phyloP scores from a whole-genome alignment of 495 filamentous ascomycete genomes.

The Hypomontagnella monticulosa region DNA sequence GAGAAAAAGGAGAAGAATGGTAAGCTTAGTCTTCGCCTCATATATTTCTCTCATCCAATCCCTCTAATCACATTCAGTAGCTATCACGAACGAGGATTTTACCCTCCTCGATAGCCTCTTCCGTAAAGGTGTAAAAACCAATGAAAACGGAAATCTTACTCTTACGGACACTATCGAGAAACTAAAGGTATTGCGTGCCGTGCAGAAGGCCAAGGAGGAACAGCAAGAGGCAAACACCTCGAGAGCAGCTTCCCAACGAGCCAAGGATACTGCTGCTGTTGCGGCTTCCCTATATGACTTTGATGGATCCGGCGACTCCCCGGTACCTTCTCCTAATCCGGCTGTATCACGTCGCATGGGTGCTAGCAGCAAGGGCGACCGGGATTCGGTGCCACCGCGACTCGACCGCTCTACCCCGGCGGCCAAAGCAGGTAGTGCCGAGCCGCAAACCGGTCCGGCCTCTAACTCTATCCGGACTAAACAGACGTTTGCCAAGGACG shows the following conservation, averaged over 20 bases:
- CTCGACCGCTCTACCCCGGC: constrained; percentile 55
- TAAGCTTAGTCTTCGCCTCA: constrained; percentile 21
- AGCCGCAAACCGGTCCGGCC: constrained; percentile 51
- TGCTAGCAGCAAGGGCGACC: constrained; percentile 47
- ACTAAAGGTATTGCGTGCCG: constrained; percentile 54
- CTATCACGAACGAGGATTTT: constrained; percentile 34
- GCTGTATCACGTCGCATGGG: constrained; percentile 52
- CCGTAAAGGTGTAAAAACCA: constrained; percentile 54
- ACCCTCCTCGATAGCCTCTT: constrained; percentile 54
- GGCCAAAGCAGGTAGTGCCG: constrained; percentile 55
- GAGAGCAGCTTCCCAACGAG: constrained; percentile 42
- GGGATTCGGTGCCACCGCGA: constrained; percentile 59
- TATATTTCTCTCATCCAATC: neutral
- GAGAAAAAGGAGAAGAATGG: constrained; percentile 49
- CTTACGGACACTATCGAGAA: constrained; percentile 56
- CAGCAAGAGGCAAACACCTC: constrained; percentile 60
- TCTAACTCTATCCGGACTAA: constrained; percentile 54
- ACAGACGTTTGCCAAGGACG: constrained; percentile 69
- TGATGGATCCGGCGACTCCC: constrained; percentile 75
- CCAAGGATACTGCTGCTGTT: constrained; percentile 40
- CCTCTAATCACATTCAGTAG: constrained; percentile 23
- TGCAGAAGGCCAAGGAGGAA: constrained; percentile 68
- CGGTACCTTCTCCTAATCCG: constrained; percentile 68
- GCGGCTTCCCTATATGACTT: constrained; percentile 69
- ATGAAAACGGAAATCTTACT: constrained; percentile 49